Base-by-base conservation (phyloP, 805 yeast species). In the Sugiyamaella valdiviana region DNA sequence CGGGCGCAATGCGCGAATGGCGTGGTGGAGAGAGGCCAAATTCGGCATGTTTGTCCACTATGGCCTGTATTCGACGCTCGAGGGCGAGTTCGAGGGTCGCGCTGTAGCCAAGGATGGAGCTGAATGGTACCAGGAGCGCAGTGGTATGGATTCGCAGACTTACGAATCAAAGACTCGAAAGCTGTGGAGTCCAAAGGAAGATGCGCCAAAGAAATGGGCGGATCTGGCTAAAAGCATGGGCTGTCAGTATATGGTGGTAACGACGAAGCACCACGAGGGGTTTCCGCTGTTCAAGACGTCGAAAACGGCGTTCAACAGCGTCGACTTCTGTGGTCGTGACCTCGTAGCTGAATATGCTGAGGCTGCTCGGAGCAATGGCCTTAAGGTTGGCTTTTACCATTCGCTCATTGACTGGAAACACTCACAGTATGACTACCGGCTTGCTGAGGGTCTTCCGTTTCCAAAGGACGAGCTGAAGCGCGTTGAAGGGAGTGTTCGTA, bases 221-320 rank as follows among this genome's bases (percentile, higher is more conserved):
- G 37, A 43, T 10, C 29, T 46, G n/a, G 54, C 55, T 16, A 49
- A 40, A 19, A 16, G 39, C 17, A 50, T 52, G 3, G 57, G 57
- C 12, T 42, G 49, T 26, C 36, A 51, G 37, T 53, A 53, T 37
- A 44, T 48, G n/a, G 57, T 53, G 5, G 39, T 51, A 17, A 51
- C 55, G 3, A 51, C 52, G 2, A 53, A 53, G 48, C 57, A 53
- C 43, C 57, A 53, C 38, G 57, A 53, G 17, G 57, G 57, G 19
- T 53, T 53, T 36, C 45, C 44, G 14, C 42, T 53, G 22, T 51
- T 48, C 40, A 51, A 51, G 15, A 39, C 53, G 17, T 26, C 36
- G 19, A 24, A 39, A 14, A 42, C 48, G 6, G 50, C 47, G n/a
- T 48, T 36, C 39, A 47, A 36, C 38, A 24, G 52, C 6, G 23